A percentile compares a stretch with the other conserved stretches of the same genome.
phyloP scores from a whole-genome alignment of 352 stramenopile species.

The Pythium rhizo-oryzae region DNA sequence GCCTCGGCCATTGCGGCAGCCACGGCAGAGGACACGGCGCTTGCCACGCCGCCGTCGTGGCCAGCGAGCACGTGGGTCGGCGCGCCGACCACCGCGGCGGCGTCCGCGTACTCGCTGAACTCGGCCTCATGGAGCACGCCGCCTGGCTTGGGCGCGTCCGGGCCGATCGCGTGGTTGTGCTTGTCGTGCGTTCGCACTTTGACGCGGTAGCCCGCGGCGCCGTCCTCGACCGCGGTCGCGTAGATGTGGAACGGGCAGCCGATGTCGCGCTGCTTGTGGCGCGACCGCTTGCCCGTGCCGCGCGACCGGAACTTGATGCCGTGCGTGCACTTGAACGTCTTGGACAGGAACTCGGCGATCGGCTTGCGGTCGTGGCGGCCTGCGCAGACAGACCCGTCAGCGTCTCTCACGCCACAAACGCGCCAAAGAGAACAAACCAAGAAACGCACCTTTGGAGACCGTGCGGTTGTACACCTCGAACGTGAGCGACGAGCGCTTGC shows the following conservation, averaged over 20 bases:
- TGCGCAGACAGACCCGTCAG: too few relatives aligned
- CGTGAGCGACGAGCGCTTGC: conserved; percentile 81
- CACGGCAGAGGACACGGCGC: background rate
- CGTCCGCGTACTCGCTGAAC: conserved; percentile 32
- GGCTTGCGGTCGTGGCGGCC: conserved; percentile 69
- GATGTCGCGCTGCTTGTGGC: conserved; percentile 73
- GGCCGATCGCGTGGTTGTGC: conserved; percentile 80
- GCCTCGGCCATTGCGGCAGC: conserved; percentile 5
- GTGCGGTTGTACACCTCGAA: conserved; percentile 89
- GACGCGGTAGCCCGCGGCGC: conserved; percentile 54
- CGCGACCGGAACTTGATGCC: conserved; percentile 83
- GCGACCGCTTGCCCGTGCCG: conserved; percentile 64
- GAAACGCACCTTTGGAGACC: conserved; percentile 72
- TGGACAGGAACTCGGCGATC: conserved; percentile 78
- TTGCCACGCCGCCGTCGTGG: background rate
- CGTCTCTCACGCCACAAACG: too few relatives aligned
- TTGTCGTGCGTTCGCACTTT: conserved; percentile 73
- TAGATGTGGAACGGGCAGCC: conserved; percentile 83
- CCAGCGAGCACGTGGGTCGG: too few relatives aligned
- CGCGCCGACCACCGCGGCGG: background rate
- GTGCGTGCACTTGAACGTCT: conserved; percentile 87
- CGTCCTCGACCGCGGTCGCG: conserved; percentile 67
- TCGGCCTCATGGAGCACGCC: conserved; percentile 55
- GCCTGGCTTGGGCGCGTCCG: conserved; percentile 64
- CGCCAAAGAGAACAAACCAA: too few relatives aligned